phyloP scores from a whole-genome alignment of 2,329 filamentous ascomycete genomes.

The Hypoxylon sp. region DNA sequence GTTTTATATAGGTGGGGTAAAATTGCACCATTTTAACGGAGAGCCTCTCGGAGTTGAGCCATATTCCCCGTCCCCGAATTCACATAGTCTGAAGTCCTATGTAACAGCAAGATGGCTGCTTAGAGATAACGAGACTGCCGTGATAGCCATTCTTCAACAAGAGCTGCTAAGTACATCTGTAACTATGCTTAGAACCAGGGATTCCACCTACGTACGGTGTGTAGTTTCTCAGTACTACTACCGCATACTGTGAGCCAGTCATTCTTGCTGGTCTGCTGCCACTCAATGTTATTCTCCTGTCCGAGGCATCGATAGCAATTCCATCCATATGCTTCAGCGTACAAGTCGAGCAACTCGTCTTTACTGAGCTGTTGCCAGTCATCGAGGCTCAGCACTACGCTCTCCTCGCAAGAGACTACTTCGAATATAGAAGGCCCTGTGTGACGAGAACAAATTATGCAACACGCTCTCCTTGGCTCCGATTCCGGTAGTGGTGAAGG shows the following conservation, averaged over 20 bases:
- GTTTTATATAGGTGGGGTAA: conserved; percentile 5
- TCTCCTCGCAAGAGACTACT: conserved; percentile 43
- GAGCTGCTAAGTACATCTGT: neutral
- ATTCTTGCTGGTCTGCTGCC: conserved; percentile 43
- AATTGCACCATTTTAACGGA: neutral
- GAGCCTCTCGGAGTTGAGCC: neutral
- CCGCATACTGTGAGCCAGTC: conserved; percentile 41
- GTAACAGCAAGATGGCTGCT: neutral
- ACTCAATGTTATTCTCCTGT: conserved; percentile 37
- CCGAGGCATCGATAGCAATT: conserved; percentile 39
- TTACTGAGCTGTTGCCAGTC: conserved; percentile 38
- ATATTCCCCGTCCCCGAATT: neutral
- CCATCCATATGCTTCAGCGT: conserved; percentile 45
- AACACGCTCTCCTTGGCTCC: conserved; percentile 34
- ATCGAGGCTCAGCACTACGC: conserved; percentile 40
- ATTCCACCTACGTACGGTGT: conserved; percentile 37
- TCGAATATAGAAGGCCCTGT: conserved; percentile 44
- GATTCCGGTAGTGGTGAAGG: conserved; percentile 14
- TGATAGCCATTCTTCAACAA: neutral
- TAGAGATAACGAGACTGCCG: neutral
- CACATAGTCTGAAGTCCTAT: neutral
- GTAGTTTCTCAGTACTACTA: conserved; percentile 33
- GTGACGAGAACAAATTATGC: conserved; percentile 40
- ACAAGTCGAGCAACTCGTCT: conserved; percentile 41
- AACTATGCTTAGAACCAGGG: conserved; percentile 32